A percentile compares a stretch with the other conserved stretches of the same genome.
These are phyloP conservation scores for Xanthoconium stramineum DNA, from an alignment of 768 basidiomycete genomes.

Conservation along the genomic window DNA sequence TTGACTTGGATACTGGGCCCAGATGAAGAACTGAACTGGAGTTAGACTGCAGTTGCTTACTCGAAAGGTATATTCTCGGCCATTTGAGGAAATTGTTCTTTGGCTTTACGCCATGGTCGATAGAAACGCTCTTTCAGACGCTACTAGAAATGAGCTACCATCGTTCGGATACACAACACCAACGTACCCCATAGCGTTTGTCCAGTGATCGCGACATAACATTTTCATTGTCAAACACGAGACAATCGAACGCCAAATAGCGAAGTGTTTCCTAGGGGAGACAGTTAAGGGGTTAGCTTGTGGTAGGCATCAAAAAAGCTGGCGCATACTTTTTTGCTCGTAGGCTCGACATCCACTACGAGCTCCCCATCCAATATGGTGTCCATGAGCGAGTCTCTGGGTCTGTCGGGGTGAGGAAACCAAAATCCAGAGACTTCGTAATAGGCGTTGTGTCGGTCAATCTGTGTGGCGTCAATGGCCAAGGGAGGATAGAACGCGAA, in stretches of 20 bases:
- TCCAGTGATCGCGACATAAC: slow-evolving; percentile 81
- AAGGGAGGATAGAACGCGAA: background rate
- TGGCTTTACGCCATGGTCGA: slow-evolving; percentile 72
- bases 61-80: slow-evolving; percentile 70
- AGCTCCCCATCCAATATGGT: slow-evolving; percentile 93
- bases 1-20: slow-evolving; percentile 76
- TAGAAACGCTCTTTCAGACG: slow-evolving; percentile 78
- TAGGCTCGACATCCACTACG: slow-evolving; percentile 83
- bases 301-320: background rate
- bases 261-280: slow-evolving; percentile 68
- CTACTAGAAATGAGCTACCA: slow-evolving; percentile 12
- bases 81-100: slow-evolving; percentile 67
- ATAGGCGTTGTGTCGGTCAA: slow-evolving; percentile 92
- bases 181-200: slow-evolving; percentile 85
- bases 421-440: slow-evolving; percentile 70
- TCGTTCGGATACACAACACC: background rate
- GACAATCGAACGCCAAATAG: slow-evolving; percentile 88
- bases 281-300: background rate
- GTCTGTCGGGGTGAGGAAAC: slow-evolving; percentile 87
- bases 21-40: slow-evolving; percentile 5
- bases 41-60: slow-evolving; percentile 43
- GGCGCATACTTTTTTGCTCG: slow-evolving; percentile 58
- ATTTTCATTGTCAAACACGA: slow-evolving; percentile 82
- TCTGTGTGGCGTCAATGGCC: slow-evolving; percentile 44
- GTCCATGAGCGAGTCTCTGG: slow-evolving; percentile 62